Base-by-base conservation (phyloP, 352 stramenopile species). In the Phytophthora cactorum region DNA sequence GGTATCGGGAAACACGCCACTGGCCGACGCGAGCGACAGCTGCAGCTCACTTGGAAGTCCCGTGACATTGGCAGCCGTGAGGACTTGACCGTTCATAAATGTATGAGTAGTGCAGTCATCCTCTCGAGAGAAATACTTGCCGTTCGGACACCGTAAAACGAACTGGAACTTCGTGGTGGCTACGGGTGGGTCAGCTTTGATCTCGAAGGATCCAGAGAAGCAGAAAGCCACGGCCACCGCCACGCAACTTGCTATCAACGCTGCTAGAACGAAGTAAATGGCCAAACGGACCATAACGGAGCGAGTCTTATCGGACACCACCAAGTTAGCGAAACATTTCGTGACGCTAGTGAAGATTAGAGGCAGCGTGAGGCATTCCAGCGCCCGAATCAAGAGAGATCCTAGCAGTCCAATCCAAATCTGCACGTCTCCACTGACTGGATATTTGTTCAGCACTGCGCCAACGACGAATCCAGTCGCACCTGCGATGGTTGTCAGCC, bases 321-420 rank as follows among this genome's bases (percentile, higher is more conserved):
- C 72, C 27, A 91, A 56, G 44, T 91, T 86, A 9, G 74, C 78
- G 27, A 89, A 72, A 59, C 78, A 85, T 41, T 84, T 85, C 17
- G 77, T 86, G 55, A 89, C 75, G 36, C 72, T 88, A n/a, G 82
- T 89, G 71, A 89, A 91, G 47, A 91, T 82, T n/a, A 91, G 70
- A 38, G 80, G 82, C 14, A 91, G 53, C 17, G 79, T 81, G 53
- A 91, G 70, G 54, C 82, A 89, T 59, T 86, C 77, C 28, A 88
- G 60, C 1, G 63, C 55, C 10, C 60, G 58, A 15, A 81, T 68
- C 54, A 78, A 73, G 5, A 88, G 54, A 39, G 49, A 67, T 2
- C 82, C 80, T 2, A 77, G 5, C 6, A 81, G 9, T 17, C 74
- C 77, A 34, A 89, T 77, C 81, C 78, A 89, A 17, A 68, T 43